These are phyloP conservation scores for Colletotrichum chlorophyti DNA, from an alignment of 2,329 filamentous ascomycete species.

Conservation along the genomic window DNA sequence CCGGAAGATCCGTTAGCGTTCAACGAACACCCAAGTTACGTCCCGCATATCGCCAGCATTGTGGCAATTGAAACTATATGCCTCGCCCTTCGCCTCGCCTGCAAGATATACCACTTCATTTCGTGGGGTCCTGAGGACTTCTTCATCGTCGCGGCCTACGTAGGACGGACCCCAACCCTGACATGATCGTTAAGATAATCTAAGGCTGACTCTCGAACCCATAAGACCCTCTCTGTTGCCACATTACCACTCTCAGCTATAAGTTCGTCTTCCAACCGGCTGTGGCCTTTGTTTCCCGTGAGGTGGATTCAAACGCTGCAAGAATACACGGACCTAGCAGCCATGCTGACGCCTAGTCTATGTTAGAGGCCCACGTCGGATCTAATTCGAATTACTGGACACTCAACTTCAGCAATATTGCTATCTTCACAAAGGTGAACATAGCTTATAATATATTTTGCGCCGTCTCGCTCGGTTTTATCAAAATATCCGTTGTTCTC, in stretches of 20 bases:
- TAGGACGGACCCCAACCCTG: neutral
- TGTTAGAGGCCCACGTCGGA: neutral
- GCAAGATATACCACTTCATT: neutral
- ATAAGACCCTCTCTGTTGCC: neutral
- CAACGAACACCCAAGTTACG: neutral
- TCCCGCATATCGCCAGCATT: neutral
- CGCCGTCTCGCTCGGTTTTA: neutral
- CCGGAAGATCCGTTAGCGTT: neutral
- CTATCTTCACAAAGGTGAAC: neutral
- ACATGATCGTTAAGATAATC: neutral
- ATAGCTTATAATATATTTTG: slow-evolving; percentile 1
- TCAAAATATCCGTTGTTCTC: neutral
- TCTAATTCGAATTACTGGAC: neutral
- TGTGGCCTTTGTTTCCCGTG: neutral
- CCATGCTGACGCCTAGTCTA: too few relatives aligned
- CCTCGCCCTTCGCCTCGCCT: neutral
- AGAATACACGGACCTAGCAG: neutral
- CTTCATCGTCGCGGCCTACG: neutral
- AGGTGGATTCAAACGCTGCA: neutral
- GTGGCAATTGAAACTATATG: neutral
- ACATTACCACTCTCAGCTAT: neutral
- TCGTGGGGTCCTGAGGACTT: neutral
- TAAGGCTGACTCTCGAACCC: neutral
- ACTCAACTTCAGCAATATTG: neutral
- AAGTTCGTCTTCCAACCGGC: neutral